Percentiles rank a stretch among this genome's conserved stretches.
These are phyloP conservation scores for Aspergillus sp. DNA, from an alignment of 2,329 filamentous ascomycete species.

Conservation along the genomic window DNA sequence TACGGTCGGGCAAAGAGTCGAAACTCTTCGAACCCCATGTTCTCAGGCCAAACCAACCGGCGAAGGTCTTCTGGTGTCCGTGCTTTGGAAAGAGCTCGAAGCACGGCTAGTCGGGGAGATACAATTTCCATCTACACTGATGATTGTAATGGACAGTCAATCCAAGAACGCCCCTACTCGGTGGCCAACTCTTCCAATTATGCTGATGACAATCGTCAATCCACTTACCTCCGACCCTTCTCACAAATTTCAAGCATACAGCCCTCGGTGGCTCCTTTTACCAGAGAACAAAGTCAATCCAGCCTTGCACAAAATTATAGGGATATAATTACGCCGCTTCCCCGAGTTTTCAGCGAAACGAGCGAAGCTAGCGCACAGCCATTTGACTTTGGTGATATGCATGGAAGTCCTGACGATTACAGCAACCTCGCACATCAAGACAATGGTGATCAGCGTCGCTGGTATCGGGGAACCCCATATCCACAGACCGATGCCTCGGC, in stretches of 20 bases:
- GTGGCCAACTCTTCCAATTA: constrained; percentile 32
- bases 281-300: constrained; percentile 26
- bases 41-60: constrained; percentile 30
- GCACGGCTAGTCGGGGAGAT: constrained; percentile 30
- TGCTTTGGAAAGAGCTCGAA: constrained; percentile 30
- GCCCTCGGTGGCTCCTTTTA: constrained; percentile 14
- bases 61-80: constrained; percentile 28
- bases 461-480: constrained; percentile 10
- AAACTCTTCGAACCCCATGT: constrained; percentile 34
- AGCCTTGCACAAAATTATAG: constrained; percentile 35
- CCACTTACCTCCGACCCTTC: constrained; percentile 23
- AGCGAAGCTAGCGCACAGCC: constrained; percentile 3
- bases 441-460: constrained; percentile 13
- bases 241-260: constrained; percentile 7
- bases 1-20: constrained; percentile 33
- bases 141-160: constrained; percentile 26
- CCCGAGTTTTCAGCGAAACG: constrained; percentile 31
- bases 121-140: constrained; percentile 28
- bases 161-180: constrained; percentile 28
- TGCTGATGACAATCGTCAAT: constrained; percentile 28
- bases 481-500: too few species aligned
- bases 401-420: constrained; percentile 12
- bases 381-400: constrained; percentile 1
- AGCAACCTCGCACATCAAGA: constrained; percentile 15
- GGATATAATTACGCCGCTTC: constrained; percentile 30